Percentiles rank a stretch among this genome's conserved stretches.
Evolutionary conservation across 192 early-diverging fungal genomes (phyloP).

Genomic region (Tieghemiomyces parasiticus): DNA sequence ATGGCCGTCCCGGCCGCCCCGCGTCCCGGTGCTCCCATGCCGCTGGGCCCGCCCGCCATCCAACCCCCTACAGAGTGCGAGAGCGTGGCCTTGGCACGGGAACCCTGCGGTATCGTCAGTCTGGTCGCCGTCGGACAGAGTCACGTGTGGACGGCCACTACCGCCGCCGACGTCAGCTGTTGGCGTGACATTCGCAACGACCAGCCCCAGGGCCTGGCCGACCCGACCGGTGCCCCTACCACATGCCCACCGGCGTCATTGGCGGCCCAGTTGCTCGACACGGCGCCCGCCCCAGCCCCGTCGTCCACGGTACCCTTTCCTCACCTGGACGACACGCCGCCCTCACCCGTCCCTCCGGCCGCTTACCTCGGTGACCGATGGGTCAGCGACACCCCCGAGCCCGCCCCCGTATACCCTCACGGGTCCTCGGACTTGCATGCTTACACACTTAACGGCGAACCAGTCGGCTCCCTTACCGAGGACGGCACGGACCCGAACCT

Average conservation of each 20-base stretch:
- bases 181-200: slow-evolving; percentile 38
- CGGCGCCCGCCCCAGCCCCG: slow-evolving; percentile 15
- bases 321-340: background rate
- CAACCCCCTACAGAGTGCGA: slow-evolving; percentile 3
- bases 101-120: slow-evolving; percentile 66
- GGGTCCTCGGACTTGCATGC: no score
- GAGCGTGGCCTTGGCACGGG: slow-evolving; percentile 78
- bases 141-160: slow-evolving; percentile 87
- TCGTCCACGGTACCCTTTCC: slow-evolving; percentile 8
- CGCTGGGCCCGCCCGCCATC: background rate
- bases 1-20: slow-evolving; percentile 5
- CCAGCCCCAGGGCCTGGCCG: slow-evolving; percentile 22
- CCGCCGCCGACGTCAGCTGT: slow-evolving; percentile 63
- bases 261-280: slow-evolving; percentile 15
- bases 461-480: background rate
- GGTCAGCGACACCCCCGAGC: background rate
- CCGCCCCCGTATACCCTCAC: no score
- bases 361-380: background rate
- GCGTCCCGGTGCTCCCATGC: background rate
- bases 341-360: slow-evolving; percentile 2
- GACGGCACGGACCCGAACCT: background rate
- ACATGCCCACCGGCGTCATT: slow-evolving; percentile 22
- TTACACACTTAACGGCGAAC: no score
- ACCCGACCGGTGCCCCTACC: slow-evolving; percentile 39
- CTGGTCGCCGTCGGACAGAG: slow-evolving; percentile 71